These are phyloP conservation scores for Porogramme epimiltina DNA, from an alignment of 1,284 basidiomycete genomes.

Conservation along the genomic window DNA sequence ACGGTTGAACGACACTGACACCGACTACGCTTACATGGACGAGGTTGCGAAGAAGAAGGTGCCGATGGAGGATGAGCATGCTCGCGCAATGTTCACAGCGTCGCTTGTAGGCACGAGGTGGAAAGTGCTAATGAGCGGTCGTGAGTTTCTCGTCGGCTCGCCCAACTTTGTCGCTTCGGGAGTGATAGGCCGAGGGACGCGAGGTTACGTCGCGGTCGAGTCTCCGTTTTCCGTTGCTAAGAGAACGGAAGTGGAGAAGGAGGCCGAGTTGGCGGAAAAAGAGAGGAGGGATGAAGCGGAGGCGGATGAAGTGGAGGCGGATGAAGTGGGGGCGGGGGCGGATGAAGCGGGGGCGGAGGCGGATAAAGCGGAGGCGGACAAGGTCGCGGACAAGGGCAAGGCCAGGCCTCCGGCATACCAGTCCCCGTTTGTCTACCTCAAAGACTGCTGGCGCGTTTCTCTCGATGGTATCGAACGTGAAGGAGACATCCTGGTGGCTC, in stretches of 20 bases:
- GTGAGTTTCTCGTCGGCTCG: background rate
- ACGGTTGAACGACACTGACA: background rate
- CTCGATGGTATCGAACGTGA: slow-evolving; percentile 2
- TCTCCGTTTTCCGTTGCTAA: too few relatives aligned
- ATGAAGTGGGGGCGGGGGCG: too few relatives aligned
- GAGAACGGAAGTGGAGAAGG: too few relatives aligned
- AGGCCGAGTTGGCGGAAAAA: too few relatives aligned
- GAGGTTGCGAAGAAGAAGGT: background rate
- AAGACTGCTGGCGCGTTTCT: slow-evolving; percentile 10
- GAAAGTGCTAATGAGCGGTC: background rate
- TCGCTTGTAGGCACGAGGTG: too few relatives aligned
- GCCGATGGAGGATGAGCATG: background rate
- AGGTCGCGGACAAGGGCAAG: too few relatives aligned
- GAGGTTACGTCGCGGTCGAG: background rate
- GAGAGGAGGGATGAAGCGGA: too few relatives aligned
- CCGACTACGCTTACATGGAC: background rate
- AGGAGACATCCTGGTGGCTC: slow-evolving; percentile 1
- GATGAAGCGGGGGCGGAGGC: too few relatives aligned
- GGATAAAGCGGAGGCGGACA: too few relatives aligned
- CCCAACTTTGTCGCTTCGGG: background rate
- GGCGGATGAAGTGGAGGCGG: too few relatives aligned
- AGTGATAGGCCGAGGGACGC: background rate
- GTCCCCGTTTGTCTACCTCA: slow-evolving; percentile 10
- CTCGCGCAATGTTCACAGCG: background rate
- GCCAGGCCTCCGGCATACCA: too few relatives aligned